A percentile compares a stretch with the other conserved stretches of the same genome.
These are phyloP conservation scores for Ceratobasidium sp. DNA, from an alignment of 1,284 basidiomycete species.

Conservation along the genomic window DNA sequence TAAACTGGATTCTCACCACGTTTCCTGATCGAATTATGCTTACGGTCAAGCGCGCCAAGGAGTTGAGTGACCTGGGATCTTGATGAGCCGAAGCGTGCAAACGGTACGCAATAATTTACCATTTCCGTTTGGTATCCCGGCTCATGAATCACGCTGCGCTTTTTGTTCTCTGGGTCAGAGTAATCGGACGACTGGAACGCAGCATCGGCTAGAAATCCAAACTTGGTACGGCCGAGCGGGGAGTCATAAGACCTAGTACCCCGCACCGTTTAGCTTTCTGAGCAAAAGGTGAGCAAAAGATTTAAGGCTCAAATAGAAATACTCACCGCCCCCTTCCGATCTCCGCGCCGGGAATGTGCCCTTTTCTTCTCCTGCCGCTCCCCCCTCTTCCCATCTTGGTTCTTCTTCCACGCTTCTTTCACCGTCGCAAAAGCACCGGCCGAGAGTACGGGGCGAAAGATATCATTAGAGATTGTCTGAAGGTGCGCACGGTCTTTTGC, in stretches of 20 bases:
- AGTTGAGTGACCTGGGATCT: not conserved
- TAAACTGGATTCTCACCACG: not conserved
- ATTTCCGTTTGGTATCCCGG: not conserved
- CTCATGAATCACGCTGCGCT: not conserved
- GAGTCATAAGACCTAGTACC: not conserved
- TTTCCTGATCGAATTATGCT: not conserved
- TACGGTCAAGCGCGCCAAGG: not conserved
- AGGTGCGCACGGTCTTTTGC: not conserved
- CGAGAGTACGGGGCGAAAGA: not conserved
- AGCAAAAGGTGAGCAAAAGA: not conserved
- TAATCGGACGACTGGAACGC: not conserved
- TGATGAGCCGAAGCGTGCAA: not conserved
- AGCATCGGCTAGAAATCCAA: not conserved
- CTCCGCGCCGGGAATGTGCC: not conserved
- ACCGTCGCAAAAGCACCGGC: not conserved
- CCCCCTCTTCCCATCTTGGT: too few relatives aligned
- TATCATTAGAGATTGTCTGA: not conserved
- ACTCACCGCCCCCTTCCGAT: not conserved
- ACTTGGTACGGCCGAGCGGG: not conserved
- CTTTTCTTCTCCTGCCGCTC: too few relatives aligned
- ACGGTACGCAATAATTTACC: not conserved
- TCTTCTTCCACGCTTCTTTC: not conserved
- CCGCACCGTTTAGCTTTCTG: not conserved
- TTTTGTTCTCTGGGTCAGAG: not conserved
- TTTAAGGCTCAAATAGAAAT: not conserved